These are phyloP conservation scores for Starmera dryadoides DNA, from an alignment of 805 yeast species.

Conservation along the genomic window DNA sequence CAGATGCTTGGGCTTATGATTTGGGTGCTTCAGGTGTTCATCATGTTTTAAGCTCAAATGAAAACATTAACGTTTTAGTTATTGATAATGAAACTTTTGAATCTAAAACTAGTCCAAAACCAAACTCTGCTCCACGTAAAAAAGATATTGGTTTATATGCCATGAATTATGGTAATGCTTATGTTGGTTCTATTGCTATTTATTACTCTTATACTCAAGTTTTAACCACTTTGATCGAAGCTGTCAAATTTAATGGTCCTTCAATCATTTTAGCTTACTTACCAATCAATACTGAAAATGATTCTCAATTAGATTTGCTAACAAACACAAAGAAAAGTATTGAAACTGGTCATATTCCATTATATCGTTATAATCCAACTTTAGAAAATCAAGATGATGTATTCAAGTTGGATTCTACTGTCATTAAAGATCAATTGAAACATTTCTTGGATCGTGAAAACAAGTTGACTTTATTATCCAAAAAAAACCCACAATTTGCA, in stretches of 20 bases:
- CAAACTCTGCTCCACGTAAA: slow-evolving; percentile 48
- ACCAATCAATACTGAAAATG: slow-evolving; percentile 62
- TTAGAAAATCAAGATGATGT: slow-evolving; percentile 39
- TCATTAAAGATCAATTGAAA: slow-evolving; percentile 66
- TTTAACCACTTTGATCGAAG: slow-evolving; percentile 81
- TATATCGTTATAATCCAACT: slow-evolving; percentile 77
- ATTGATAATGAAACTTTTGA: slow-evolving; percentile 78
- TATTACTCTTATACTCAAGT: slow-evolving; percentile 93
- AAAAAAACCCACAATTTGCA: slow-evolving; percentile 66
- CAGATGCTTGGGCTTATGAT: slow-evolving; percentile 94
- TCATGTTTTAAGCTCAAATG: slow-evolving; percentile 65
- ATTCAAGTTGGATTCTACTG: slow-evolving; percentile 81
- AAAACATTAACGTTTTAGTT: slow-evolving; percentile 75
- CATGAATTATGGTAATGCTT: slow-evolving; percentile 83
- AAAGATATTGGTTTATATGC: slow-evolving; percentile 93
- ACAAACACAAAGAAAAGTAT: slow-evolving; percentile 86
- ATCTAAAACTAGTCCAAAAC: slow-evolving; percentile 22
- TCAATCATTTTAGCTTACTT: slow-evolving; percentile 85
- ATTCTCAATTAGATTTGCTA: slow-evolving; percentile 64
- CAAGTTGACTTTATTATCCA: slow-evolving; percentile 68
- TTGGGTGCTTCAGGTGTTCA: slow-evolving; percentile 90
- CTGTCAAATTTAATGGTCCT: slow-evolving; percentile 85
- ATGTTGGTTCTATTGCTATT: slow-evolving; percentile 91
- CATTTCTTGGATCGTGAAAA: slow-evolving; percentile 87
- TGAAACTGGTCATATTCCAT: slow-evolving; percentile 94